Base-by-base conservation (phyloP, 805 yeast species). In the Suhomyces kilbournensis region DNA sequence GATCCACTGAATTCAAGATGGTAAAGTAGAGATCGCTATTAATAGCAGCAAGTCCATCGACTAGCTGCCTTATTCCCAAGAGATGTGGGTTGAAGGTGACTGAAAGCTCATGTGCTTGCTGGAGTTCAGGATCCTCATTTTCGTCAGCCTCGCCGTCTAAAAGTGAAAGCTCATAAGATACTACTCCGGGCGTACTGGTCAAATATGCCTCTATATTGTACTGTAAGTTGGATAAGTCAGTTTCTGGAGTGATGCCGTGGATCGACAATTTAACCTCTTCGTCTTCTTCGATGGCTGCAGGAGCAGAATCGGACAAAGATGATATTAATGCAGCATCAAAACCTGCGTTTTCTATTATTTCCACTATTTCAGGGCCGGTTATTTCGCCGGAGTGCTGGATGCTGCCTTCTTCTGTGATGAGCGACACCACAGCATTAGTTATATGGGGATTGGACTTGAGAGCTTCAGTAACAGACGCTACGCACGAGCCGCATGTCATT, bases 31-130 rank as follows among this genome's bases (percentile, higher is more conserved):
- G 78, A 1, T 85, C 85, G 9, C 74, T 64, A 35, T 76, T 77
- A 42, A 91, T 72, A 3, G 72, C 67, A 45, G 71, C 66, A 43
- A 75, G 56, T 1, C 63, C 63, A 10, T 76, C 72, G 9, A 89
- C 76, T 8, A 93, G 68, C 17, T 72, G 76, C 53, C 98, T 78
- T 1, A 87, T 77, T 4, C 97, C 96, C 3, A 81, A 68, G 0
- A 62, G 50, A 2, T 68, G 48, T 0, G 86, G 67, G 60, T 83
- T 79, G 65, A 80, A 89, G 1, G 64, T 62, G 1, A 91, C 68
- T 10, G 65, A 61, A 32, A 74, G 64, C 57, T 73, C 75, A 54
- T 74, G 75, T 17, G 65, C 51, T 10, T 53, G 48, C 30, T 56
- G 56, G 19, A 60, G 65, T 14, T 59, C 55, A 5, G 62, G 50